Conservation (phyloP, 768 basidiomycete genomes). For the Phaeotremella skinneri region DNA sequence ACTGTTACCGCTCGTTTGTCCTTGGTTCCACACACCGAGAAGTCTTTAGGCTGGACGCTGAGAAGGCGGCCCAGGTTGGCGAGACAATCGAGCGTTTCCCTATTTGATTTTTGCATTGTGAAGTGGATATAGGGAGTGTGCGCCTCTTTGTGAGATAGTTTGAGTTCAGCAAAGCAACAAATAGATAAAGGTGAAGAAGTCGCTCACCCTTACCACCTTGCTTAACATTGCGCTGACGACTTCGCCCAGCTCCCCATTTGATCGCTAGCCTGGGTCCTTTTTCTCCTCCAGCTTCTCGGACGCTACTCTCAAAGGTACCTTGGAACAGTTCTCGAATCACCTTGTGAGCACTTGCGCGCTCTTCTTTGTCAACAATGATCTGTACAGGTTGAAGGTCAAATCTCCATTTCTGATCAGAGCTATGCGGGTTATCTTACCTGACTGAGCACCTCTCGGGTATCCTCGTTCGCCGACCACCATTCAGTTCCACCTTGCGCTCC, state of each 20-base stretch:
- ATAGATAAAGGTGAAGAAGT: background rate
- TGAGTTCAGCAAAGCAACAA: background rate
- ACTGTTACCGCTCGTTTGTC: conserved; percentile 97
- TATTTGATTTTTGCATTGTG: conserved; percentile 93
- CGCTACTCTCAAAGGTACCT: conserved; percentile 81
- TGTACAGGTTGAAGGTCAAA: conserved; percentile 46
- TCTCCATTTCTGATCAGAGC: background rate
- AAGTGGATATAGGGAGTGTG: conserved; percentile 82
- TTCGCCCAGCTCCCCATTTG: conserved; percentile 59
- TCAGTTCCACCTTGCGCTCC: conserved; percentile 17
- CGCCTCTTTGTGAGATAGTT: conserved; percentile 2
- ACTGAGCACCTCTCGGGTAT: conserved; percentile 72
- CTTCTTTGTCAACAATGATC: conserved; percentile 79
- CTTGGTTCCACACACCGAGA: conserved; percentile 91
- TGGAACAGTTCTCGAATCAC: conserved; percentile 73
- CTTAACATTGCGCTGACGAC: background rate
- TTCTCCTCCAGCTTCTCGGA: conserved; percentile 56
- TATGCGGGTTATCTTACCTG: conserved; percentile 60
- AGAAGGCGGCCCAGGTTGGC: conserved; percentile 72
- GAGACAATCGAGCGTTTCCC: conserved; percentile 94
- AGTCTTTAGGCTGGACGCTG: conserved; percentile 73
- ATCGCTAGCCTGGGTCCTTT: conserved; percentile 75
- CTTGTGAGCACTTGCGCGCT: conserved; percentile 78
- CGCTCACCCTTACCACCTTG: conserved; percentile 5
- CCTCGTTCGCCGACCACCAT: conserved; percentile 55